Evolutionary conservation across 108 stramenopile genomes (phyloP), one percentile per base, ranked within the genome.

Genomic region (Conticribra guillardii): DNA sequence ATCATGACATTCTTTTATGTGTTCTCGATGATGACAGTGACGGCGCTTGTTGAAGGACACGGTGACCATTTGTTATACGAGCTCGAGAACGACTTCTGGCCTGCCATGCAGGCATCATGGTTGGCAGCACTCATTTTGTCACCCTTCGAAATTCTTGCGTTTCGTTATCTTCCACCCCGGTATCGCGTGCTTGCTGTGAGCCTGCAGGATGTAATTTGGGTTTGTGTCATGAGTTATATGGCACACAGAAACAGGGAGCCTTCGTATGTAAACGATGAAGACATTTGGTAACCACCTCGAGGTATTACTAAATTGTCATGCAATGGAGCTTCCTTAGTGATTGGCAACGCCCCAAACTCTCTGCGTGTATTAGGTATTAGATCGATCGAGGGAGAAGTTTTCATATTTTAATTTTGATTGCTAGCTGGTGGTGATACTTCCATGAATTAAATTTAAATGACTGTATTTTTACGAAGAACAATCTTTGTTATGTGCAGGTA

Each of bases 1-100:
- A 37, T 74, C 49, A 74, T 74, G 73, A 64, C 73, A 3, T 65
- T 74, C 28, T 24, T 31, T 14, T 74, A 65, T 29, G 73, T 74
- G 29, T 63, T 49, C 4, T 29, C 53, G 1, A 48, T 74, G 57
- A 74, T 74, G 73, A 51, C 58, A 21, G 33, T 74, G 21, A 74
- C 73, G 0, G 55, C 60, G 41, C 51, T 74, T 23, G 48, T 74
- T 0, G 73, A 74, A 37, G 73, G 73, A 27, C 73, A 74, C 33
- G 60, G 54, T 14, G 19, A 47, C 11, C 22, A 34, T 0, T 59
- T 74, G 64, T 5, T 15, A 16, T 30, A 58, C 9, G 73, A 74
- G 55, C 57, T 74, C 24, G 56, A 65, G 41, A 55, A 51, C 21
- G 72, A 64, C 27, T 73, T 58, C 48, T 32, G 64, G 23, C 34